Base-by-base conservation (phyloP, 352 stramenopile genomes). In the Saprolegnia diclina region DNA sequence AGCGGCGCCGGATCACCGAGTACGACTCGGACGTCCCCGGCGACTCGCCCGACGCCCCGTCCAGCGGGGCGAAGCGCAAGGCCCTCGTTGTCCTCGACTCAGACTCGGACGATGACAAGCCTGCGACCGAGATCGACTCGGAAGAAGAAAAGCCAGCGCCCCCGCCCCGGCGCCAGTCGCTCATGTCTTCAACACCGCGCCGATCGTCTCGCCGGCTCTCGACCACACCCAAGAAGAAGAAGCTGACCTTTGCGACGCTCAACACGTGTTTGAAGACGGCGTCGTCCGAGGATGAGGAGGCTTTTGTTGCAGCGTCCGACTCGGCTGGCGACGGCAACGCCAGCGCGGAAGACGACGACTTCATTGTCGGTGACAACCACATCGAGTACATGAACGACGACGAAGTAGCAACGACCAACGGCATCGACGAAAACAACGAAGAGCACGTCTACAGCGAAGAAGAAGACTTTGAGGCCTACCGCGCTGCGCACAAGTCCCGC, bases 381-480 rank as follows among this genome's bases (percentile, higher is more conserved):
- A 75, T 95, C 53, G 85, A 93, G 74, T 95, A 91, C 74, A 94
- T 95, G 87, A 81, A 91, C 37, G 83, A 92, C 35, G 85, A 90
- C 64, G 86, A 94, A 61, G 76, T 86, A 65, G 82, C 75, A 19
- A 77, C 89, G 50, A 88, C 91, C 55, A 84, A 74, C 64, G 78
- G 86, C 11, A 74, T 73, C 19, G 78, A 81, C 16, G 83, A 78
- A 4, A 79, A 76, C 37, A 78, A 85, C 37, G 79, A 90, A 13
- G 57, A 72, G 11, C 72, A 48, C 42, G 42, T n/a, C 13, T 48
- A 72, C 21, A 78, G 84, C n/a, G 73, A 77, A 0, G 63, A 74
- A 0, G 77, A 80, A 21, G 79, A 86, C 26, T 24, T 87, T 9
- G 72, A 73, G 10, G 73, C 72, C 7, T 59, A 82, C 54, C 76